Base-by-base conservation (phyloP, 225 moss, liverwort and hornwort species). In the Asterella californica region DNA sequence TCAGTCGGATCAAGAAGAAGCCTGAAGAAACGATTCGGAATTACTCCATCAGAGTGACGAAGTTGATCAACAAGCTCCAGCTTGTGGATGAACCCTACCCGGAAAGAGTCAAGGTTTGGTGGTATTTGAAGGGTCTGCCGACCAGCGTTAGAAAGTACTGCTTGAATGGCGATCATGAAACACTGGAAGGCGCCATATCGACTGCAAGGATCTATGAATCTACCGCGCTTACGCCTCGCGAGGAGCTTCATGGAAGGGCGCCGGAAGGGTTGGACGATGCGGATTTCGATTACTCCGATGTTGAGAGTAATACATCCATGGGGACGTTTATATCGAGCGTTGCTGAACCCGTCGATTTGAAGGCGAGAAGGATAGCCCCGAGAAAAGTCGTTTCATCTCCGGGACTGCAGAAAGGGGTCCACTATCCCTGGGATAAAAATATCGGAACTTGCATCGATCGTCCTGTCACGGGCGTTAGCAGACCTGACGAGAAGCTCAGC, bases 101-200 rank as follows among this genome's bases (percentile, higher is more conserved):
- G 8, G 64, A 78, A 19, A 78, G 77, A 18, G 42, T 78, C 29
- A 78, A 78, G 49, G 77, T 78, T 1, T 78, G 77, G 77, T 78
- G 77, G 77, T 78, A 45, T 17, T 47, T 78, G 48, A 78, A 49
- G 4, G 77, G 77, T 18, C 64, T 78, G 42, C 77, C 77, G 17
- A 63, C 18, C n/a, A 46, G 46, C 49, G 27, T 78, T 11, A 7
- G 78, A 32, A 78, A 48, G 17, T 78, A 78, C 30, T 78, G 78
- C 60, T 34, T 64, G 78, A 49, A 78, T 19, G 64, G 45, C 10
- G 64, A 78, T 65, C 7, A 65, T 14, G 6, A 29, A 48, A 65
- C 78, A 18, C 46, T 78, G 0, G 78, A 78, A 48, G 64, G 64
- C n/a, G 29, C 78, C 0, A 34, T 78, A 5, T 63, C 78, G 0